Evolutionary conservation across 2,329 filamentous ascomycete species (phyloP), one percentile per base, ranked within the genome.

Genomic region (Drechslerella stenobrocha): DNA sequence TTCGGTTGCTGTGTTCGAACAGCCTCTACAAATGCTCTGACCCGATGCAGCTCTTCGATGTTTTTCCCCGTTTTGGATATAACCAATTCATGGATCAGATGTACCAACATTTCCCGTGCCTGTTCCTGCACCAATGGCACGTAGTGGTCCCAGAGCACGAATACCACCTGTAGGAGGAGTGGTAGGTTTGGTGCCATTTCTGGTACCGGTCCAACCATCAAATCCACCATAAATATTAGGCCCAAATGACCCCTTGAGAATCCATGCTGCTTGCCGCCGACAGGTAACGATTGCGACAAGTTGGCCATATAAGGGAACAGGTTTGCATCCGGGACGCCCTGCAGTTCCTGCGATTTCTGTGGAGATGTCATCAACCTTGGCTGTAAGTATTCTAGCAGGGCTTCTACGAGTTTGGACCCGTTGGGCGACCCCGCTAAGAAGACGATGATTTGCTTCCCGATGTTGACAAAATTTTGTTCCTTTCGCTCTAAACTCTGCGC

Each of bases 381-480:
- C 0, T 85, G 89, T 70, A 98, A 90, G 71, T 96, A 90, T 77
- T 95, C 82, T 24, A 97, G 79, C 56, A 98, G 81, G 72, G 96
- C 96, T 71, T 98, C 93, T 8, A 98, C 87, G 2, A 98, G 91
- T 74, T 95, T 95, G 47, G 89, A 87, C 0, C 91, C 91, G 1
- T 91, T 85, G 75, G 77, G 87, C 74, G 83, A 96, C 71, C 89
- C 93, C 0, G 93, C 95, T 3, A 98, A 77, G 75, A 96, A 97
- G 0, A 98, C 95, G 13, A 97, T 90, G 52, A 98, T 93, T 76
- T 98, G 93, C 78, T 97, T 98, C 3, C 92, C 92, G 74, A 95
- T 96, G 72, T 96, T 90, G 57, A 98, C 92, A 76, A 96, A 98
- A 73, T 96, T 97, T 74, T 98, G 93, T 76, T 98, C 95, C 48